Base-by-base conservation (phyloP, 129 eudicot species). In the Heracleum sosnowskyi region DNA sequence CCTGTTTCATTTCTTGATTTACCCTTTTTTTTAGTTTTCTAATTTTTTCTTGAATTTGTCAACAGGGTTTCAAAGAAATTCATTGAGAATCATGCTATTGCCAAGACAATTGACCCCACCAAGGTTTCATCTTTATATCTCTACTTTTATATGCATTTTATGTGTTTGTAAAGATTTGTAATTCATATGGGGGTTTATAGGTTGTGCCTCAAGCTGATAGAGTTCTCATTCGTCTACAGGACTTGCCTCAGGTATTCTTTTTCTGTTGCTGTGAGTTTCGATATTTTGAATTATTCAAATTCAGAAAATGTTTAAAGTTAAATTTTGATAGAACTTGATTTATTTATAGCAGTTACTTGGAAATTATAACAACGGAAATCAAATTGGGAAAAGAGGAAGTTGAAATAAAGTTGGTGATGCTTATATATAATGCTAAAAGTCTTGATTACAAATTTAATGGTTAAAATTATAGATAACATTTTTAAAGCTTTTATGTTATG, bases 171-270 rank as follows among this genome's bases (percentile, higher is more conserved):
- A 17, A 37, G 40, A 11, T 73, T 70, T 75, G 29, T 69, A 2
- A 44, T 33, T 20, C 33, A 31, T 57, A 74, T 64, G 69, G 29
- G 62, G 40, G 49, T 34, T 78, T 57, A 46, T 83, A 95, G 98
- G 97, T 90, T 85, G 86, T 84, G 79, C 98, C 98, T 7, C 98
- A 95, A 85, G 92, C 92, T 5, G 96, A 95, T 86, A 86, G 97
- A 83, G 98, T 95, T 77, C 80, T 95, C 31, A 79, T 95, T 88
- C 97, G 96, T 71, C 86, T 95, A 2, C 97, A 91, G 89, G 88
- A 83, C 70, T 86, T 92, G 28, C 88, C 98, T 24, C 87, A 88
- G 96, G 98, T 95, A 87, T 4, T 78, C 2, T 49, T 17, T 71
- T 39, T n/a, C 46, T 70, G 1, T 55, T 5, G 24, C 44, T 42